Conservation (phyloP, 2,329 filamentous ascomycete genomes). For the Cryphonectria nitschkei region DNA sequence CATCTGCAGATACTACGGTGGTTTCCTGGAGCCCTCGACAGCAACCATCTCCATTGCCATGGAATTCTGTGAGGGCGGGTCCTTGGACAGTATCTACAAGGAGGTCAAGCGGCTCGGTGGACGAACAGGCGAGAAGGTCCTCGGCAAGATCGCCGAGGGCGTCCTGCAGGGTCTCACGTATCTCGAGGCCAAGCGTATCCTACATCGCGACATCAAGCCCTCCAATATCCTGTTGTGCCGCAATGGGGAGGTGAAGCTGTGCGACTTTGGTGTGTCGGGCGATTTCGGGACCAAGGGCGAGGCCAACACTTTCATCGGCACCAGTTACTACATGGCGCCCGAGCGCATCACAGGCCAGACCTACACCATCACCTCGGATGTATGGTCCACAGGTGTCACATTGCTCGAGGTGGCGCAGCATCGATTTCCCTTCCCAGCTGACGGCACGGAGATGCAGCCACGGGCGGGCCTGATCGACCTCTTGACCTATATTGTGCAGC, state of each 20-base stretch:
- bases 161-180: constrained; percentile 94
- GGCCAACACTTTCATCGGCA: constrained; percentile 98
- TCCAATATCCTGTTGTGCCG: constrained; percentile 95
- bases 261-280: constrained; percentile 96
- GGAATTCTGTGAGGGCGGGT: constrained; percentile 98
- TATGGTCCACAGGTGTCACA: constrained; percentile 97
- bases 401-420: constrained; percentile 99
- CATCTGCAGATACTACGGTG: constrained; percentile 97
- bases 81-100: constrained; percentile 93
- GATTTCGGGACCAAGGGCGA: constrained; percentile 99
- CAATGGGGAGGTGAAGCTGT: constrained; percentile 92
- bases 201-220: constrained; percentile 98
- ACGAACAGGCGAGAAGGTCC: constrained; percentile 92
- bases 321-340: constrained; percentile 98
- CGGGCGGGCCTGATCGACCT: constrained; percentile 91
- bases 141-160: constrained; percentile 95
- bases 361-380: constrained; percentile 97
- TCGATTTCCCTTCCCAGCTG: constrained; percentile 95
- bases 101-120: constrained; percentile 96
- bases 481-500: constrained; percentile 94
- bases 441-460: constrained; percentile 94
- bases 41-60: constrained; percentile 98
- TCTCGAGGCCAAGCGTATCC: constrained; percentile 93
- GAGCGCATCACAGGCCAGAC: constrained; percentile 97
- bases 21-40: constrained; percentile 93